Evolutionary conservation across 176 grass and related monocot genomes (phyloP).

Genomic region (Aechmea fasciata): DNA sequence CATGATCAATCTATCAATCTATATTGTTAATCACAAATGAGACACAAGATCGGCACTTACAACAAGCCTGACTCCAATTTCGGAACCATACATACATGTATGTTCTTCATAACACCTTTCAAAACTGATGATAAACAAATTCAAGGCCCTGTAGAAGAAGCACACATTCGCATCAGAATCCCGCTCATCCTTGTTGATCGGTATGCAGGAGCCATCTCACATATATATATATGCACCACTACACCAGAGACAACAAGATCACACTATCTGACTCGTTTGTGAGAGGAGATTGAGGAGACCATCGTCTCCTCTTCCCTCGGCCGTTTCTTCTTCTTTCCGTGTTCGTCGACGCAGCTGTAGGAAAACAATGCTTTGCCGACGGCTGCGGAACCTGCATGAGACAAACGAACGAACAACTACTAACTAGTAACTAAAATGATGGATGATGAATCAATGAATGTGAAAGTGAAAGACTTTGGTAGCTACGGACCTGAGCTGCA

Average conservation of each 20-base stretch:
- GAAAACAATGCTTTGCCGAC: conserved; percentile 25
- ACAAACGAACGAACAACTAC: not conserved
- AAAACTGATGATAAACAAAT: not conserved
- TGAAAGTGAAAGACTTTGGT: not conserved
- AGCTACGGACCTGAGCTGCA: conserved; percentile 6
- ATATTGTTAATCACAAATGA: too few species aligned
- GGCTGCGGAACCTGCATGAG: conserved; percentile 21
- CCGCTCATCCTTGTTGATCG: too few species aligned
- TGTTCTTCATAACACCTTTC: too few species aligned
- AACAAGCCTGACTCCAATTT: too few species aligned
- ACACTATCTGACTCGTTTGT: conserved; percentile 31
- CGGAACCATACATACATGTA: too few species aligned
- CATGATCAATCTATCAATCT: too few species aligned
- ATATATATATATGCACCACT: too few species aligned
- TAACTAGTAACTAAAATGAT: too few species aligned
- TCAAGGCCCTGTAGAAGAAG: not conserved
- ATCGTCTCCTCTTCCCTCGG: conserved; percentile 24
- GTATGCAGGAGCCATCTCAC: not conserved
- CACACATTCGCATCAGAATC: too few species aligned
- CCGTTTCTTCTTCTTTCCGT: conserved; percentile 14
- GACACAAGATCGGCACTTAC: too few species aligned
- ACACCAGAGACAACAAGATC: not conserved
- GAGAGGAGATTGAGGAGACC: conserved; percentile 13
- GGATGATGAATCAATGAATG: too few species aligned
- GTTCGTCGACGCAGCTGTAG: conserved; percentile 28